Evolutionary conservation across 2,329 filamentous ascomycete genomes (phyloP).

Genomic region (Coleophoma eucalyptorum): DNA sequence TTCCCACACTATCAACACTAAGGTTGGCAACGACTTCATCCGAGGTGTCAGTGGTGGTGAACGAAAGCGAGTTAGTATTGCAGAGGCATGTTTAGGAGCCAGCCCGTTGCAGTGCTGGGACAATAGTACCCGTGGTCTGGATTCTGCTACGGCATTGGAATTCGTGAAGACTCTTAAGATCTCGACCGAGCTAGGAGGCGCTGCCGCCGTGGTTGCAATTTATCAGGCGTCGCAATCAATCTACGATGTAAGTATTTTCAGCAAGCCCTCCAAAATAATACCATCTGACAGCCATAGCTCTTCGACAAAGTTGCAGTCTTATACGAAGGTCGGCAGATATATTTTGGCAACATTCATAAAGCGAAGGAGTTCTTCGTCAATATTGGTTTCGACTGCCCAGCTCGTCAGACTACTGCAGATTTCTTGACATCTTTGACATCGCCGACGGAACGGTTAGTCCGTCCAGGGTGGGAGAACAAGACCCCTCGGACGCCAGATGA

Average conservation of each 20-base stretch:
- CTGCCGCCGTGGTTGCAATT: slow-evolving; percentile 62
- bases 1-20: slow-evolving; percentile 67
- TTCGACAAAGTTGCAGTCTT: slow-evolving; percentile 69
- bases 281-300: slow-evolving; percentile 34
- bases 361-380: slow-evolving; percentile 67
- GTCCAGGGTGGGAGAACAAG: slow-evolving; percentile 49
- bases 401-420: slow-evolving; percentile 51
- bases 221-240: slow-evolving; percentile 69
- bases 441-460: slow-evolving; percentile 51
- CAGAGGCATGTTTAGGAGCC: slow-evolving; percentile 61
- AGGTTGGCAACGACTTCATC: slow-evolving; percentile 71
- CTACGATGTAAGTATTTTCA: slow-evolving; percentile 41
- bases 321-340: slow-evolving; percentile 67
- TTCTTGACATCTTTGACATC: slow-evolving; percentile 75
- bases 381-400: slow-evolving; percentile 69
- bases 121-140: slow-evolving; percentile 69
- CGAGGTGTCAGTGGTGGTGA: slow-evolving; percentile 70
- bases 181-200: slow-evolving; percentile 60
- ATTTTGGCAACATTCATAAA: slow-evolving; percentile 59
- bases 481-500: slow-evolving; percentile 50
- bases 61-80: slow-evolving; percentile 77
- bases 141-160: slow-evolving; percentile 69
- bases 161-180: slow-evolving; percentile 66
- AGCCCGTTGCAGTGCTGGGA: slow-evolving; percentile 71
- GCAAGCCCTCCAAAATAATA: neutral